Percentiles rank a stretch among this genome's conserved stretches.
Evolutionary conservation across 2,329 filamentous ascomycete species (phyloP).

Genomic region (Fusarium foetens): DNA sequence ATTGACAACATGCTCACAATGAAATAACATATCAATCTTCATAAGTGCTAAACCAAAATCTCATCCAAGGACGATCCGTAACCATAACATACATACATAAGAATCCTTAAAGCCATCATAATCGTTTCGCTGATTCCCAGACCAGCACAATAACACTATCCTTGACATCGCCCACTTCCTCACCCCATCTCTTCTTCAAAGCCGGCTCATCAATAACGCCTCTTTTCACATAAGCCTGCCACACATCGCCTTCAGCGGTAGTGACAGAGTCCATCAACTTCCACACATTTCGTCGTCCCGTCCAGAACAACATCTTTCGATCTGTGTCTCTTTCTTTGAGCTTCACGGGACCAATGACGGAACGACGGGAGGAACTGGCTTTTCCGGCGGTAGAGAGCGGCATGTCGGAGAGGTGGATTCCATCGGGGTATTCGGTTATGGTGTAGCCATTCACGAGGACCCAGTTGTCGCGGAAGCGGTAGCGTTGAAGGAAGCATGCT

Average conservation of each 20-base stretch:
- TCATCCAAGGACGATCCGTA: constrained; percentile 8
- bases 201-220: constrained; percentile 23
- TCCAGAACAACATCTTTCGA: constrained; percentile 50
- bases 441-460: constrained; percentile 60
- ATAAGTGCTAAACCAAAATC: not conserved
- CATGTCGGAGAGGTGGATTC: constrained; percentile 45
- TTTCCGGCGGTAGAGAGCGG: constrained; percentile 14
- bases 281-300: constrained; percentile 53
- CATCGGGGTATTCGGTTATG: constrained; percentile 55
- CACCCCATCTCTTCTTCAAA: constrained; percentile 31
- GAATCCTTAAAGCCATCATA: constrained; percentile 25
- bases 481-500: constrained; percentile 59
- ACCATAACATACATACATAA: constrained; percentile 27
- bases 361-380: constrained; percentile 9
- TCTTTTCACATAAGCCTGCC: constrained; percentile 59
- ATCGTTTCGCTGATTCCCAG: constrained; percentile 41
- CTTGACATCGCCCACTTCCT: constrained; percentile 7
- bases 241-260: constrained; percentile 52
- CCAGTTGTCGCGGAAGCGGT: constrained; percentile 58
- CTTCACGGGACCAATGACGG: constrained; percentile 46
- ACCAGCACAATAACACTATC: constrained; percentile 45
- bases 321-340: constrained; percentile 47
- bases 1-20: not conserved
- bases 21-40: not conserved
- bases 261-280: constrained; percentile 53